Evolutionary conservation across 192 early-diverging fungal genomes (phyloP).

Genomic region (Coemansia sp.): DNA sequence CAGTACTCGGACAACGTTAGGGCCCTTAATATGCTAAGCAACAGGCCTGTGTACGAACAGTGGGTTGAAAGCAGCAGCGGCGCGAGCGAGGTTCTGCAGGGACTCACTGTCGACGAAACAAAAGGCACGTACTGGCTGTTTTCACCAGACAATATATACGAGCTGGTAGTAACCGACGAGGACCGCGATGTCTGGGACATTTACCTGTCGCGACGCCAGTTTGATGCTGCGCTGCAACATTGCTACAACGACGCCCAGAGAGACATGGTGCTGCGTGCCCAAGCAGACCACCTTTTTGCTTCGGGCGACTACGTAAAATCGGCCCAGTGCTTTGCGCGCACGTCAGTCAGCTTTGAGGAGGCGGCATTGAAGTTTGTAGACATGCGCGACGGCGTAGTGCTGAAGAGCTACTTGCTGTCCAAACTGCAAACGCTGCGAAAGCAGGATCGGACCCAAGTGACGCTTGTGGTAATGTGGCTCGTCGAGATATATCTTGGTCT

Average conservation of each 20-base stretch:
- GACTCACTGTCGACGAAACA: constrained; percentile 71
- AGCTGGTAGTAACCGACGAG: constrained; percentile 91
- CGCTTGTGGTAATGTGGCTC: constrained; percentile 84
- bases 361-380: constrained; percentile 80
- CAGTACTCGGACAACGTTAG: constrained; percentile 77
- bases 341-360: constrained; percentile 83
- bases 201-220: constrained; percentile 79
- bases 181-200: constrained; percentile 94
- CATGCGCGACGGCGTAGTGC: constrained; percentile 69
- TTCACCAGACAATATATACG: constrained; percentile 81
- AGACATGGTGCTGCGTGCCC: constrained; percentile 78
- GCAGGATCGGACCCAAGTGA: constrained; percentile 79
- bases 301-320: constrained; percentile 72
- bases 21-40: constrained; percentile 79
- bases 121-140: constrained; percentile 93
- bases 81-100: constrained; percentile 61
- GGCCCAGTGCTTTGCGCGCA: constrained; percentile 86
- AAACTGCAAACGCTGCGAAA: constrained; percentile 72
- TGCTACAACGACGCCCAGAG: constrained; percentile 73
- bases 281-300: constrained; percentile 86
- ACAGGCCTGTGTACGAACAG: constrained; percentile 85
- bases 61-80: constrained; percentile 57
- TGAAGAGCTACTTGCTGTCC: constrained; percentile 76
- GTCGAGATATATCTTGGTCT: constrained; percentile 84
- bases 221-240: constrained; percentile 78